Conservation (phyloP, 2,329 filamentous ascomycete species). For the Pseudogymnoascus sp. region DNA sequence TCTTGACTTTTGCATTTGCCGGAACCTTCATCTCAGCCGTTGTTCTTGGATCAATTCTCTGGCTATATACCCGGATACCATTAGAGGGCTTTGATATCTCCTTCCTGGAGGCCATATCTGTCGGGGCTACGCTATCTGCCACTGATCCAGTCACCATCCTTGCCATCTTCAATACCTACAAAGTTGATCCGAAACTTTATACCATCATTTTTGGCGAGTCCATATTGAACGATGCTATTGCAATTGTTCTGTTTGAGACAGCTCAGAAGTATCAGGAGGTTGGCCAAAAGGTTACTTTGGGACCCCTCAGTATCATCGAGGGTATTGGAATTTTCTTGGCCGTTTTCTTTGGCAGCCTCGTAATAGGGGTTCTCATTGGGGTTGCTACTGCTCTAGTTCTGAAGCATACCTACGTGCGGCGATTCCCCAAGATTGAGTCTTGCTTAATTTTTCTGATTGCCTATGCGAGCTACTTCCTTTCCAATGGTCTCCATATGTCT, state of each 20-base stretch:
- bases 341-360: constrained; percentile 88
- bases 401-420: constrained; percentile 88
- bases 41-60: constrained; percentile 84
- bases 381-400: constrained; percentile 78
- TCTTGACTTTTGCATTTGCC: constrained; percentile 93
- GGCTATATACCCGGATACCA: constrained; percentile 78
- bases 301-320: constrained; percentile 76
- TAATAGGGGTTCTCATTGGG: constrained; percentile 82
- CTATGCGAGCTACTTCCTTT: constrained; percentile 96
- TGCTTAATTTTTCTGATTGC: constrained; percentile 89
- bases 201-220: constrained; percentile 98
- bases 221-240: constrained; percentile 95
- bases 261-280: constrained; percentile 85
- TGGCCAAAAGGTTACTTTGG: constrained; percentile 58
- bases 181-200: constrained; percentile 97
- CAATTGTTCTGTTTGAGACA: constrained; percentile 97
- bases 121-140: constrained; percentile 90
- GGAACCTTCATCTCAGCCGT: constrained; percentile 95
- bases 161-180: constrained; percentile 98
- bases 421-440: constrained; percentile 94
- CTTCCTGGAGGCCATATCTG: constrained; percentile 93
- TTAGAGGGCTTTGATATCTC: constrained; percentile 77
- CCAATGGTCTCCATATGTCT: constrained; percentile 90
- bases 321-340: constrained; percentile 90
- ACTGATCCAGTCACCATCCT: constrained; percentile 97